Evolutionary conservation across 805 yeast genomes (phyloP).

Genomic region (Ogataea ramenticola): DNA sequence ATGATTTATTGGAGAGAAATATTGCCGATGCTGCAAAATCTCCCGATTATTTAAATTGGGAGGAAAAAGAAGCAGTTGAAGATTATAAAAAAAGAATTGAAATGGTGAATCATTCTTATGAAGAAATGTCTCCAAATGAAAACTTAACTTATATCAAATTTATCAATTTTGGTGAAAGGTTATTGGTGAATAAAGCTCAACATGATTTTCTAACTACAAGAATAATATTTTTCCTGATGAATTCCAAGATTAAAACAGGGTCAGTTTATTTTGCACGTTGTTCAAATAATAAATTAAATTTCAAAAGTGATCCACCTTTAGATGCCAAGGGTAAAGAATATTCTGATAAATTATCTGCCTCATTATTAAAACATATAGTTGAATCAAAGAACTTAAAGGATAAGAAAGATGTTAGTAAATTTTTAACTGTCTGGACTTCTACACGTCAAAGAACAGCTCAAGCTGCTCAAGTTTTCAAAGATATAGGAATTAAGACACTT

Average conservation of each 20-base stretch:
- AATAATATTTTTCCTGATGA: constrained; percentile 88
- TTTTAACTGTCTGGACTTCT: constrained; percentile 89
- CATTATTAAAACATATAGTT: constrained; percentile 35
- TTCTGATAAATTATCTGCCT: constrained; percentile 54
- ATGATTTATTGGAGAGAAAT: constrained; percentile 58
- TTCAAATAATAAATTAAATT: constrained; percentile 48
- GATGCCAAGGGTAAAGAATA: constrained; percentile 67
- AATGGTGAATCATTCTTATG: constrained; percentile 60
- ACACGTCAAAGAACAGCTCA: constrained; percentile 79
- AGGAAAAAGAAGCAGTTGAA: constrained; percentile 60
- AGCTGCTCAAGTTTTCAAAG: constrained; percentile 63
- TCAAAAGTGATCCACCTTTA: constrained; percentile 73
- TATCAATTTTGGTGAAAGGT: constrained; percentile 82
- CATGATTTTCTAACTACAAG: constrained; percentile 87
- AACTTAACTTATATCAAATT: constrained; percentile 73
- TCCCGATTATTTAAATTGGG: constrained; percentile 81
- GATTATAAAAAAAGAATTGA: constrained; percentile 73
- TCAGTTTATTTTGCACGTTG: constrained; percentile 91
- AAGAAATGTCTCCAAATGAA: constrained; percentile 54
- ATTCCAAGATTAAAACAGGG: constrained; percentile 79
- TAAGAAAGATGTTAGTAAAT: constrained; percentile 17
- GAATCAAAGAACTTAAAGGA: constrained; percentile 20
- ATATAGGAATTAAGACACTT: constrained; percentile 54
- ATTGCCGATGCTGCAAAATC: constrained; percentile 81
- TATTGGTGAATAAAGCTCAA: constrained; percentile 72